Evolutionary conservation across 805 yeast species (phyloP), one percentile per base, ranked within the genome.

Genomic region (Pichia exigua): DNA sequence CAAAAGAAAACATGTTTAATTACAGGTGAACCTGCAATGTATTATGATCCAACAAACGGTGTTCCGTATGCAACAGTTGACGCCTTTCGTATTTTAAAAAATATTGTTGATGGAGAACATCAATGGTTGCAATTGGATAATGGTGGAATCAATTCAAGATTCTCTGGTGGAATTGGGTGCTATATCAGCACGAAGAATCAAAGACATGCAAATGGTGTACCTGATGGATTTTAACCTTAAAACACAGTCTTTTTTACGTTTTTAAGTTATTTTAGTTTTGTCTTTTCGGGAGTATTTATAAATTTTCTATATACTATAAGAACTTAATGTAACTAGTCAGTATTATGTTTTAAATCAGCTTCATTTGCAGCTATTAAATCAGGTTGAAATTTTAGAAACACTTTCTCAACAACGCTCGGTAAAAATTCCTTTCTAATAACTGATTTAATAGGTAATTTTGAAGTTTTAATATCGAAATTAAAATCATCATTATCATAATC

Each of bases 21-120:
- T 44, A 82, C 89, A 3, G 96, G 96, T 2, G 77, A 77, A 47
- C 83, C 82, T 45, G 95, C 94, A 18, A 77, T 81, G 61, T 92
- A 88, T 66, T 82, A 85, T 57, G 98, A 92, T 71, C 98, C 98
- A 0, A 75, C 79, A 39, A 82, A 85, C 28, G 96, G 96, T 39
- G 78, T 94, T 48, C 95, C 96, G 2, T 94, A 94, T 67, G 77
- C 83, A 47, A 84, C 83, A 56, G 86, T 89, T 54, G 91, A 85
- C 45, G 83, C 92, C n/a, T 89, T 83, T 64, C 82, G 78, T 58
- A 73, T 85, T 27, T 67, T 73, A 44, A 78, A 77, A 52, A 79
- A 76, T 24, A 65, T 77, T 18, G 82, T 82, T 57, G 79, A 78
- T 39, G 78, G 81, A n/a, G 76, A 73, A 64, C 53, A 69, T 74